Base-by-base conservation (phyloP, 1,284 basidiomycete genomes). In the Thelephora terrestris region DNA sequence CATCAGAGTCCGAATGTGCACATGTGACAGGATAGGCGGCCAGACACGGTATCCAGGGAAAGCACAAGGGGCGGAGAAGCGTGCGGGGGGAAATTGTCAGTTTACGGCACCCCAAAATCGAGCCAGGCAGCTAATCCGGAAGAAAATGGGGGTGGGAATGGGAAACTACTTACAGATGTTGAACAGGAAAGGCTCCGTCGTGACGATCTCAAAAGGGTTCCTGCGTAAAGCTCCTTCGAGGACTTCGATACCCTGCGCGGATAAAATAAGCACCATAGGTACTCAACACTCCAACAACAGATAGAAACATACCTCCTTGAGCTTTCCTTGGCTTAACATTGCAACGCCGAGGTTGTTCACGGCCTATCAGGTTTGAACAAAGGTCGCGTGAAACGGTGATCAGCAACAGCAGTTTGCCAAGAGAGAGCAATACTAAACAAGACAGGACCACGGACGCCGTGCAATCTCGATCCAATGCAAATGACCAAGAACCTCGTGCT, bases 121-220 rank as follows among this genome's bases (percentile, higher is more conserved):
- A 32, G 3, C 29, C 4, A 32, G 29, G 7, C 29, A 14, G 12
- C 9, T 3, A 10, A 3, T 12, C 5, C 5, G 9, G 29, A 10
- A 32, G 9, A 9, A 9, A 27, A 27, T 4, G 37, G 37, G 12
- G 4, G 18, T 3, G 18, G 38, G 38, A 5, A 24, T 40, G 38
- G 35, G 10, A 35, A 17, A 29, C 7, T 1, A 65, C 84, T 54
- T 59, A 88, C 87, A 84, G 16, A 90, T 68, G 54, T 90, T 90
- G 64, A 89, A 90, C 40, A 90, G 59, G 62, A 85, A 85, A 4
- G 86, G 85, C 57, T 90, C 86, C 2, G 84, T 80, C 18, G 80
- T 73, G 9, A 83, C 79, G 14, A 83, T 75, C 40, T 75, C 75
- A 1, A 81, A 73, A 1, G 87, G 86, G 1, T 83, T 81, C 4